These are phyloP conservation scores for Claviceps sp. DNA, from an alignment of 2,329 filamentous ascomycete genomes.

Conservation along the genomic window DNA sequence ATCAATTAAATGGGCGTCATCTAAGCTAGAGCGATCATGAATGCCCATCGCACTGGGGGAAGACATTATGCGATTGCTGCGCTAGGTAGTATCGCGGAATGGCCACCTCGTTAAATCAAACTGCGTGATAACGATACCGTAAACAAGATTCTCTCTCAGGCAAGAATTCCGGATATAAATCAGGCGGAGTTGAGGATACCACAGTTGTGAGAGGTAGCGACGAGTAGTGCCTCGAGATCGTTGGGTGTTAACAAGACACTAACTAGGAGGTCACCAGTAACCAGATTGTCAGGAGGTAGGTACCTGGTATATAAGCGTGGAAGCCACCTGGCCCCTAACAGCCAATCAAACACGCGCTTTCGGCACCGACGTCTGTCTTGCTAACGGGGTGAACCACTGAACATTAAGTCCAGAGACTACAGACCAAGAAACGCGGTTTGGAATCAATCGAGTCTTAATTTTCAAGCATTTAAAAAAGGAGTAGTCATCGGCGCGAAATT, in stretches of 20 bases:
- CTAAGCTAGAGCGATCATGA: constrained; percentile 46
- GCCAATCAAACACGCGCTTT: too few relatives aligned
- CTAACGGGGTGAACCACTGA: too few relatives aligned
- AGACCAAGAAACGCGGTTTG: too few relatives aligned
- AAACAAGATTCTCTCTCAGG: too few relatives aligned
- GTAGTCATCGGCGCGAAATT: too few relatives aligned
- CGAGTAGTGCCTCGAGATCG: background rate
- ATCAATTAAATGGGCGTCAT: constrained; percentile 63
- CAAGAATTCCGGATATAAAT: background rate
- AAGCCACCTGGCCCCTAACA: background rate
- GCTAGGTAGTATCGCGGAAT: background rate
- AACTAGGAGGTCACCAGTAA: background rate
- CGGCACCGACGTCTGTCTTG: too few relatives aligned
- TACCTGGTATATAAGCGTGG: background rate
- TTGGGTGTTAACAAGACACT: background rate
- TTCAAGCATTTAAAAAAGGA: too few relatives aligned
- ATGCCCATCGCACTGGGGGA: constrained; percentile 37
- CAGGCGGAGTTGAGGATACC: background rate
- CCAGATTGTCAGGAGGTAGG: background rate
- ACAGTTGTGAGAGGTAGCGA: background rate
- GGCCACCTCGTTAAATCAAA: background rate
- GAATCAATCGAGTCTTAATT: too few relatives aligned
- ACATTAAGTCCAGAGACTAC: too few relatives aligned
- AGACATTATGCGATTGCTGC: constrained; percentile 25
- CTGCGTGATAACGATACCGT: background rate